phyloP scores from a whole-genome alignment of 78 protist genomes.

The Planoprotostelium fungivorum region DNA sequence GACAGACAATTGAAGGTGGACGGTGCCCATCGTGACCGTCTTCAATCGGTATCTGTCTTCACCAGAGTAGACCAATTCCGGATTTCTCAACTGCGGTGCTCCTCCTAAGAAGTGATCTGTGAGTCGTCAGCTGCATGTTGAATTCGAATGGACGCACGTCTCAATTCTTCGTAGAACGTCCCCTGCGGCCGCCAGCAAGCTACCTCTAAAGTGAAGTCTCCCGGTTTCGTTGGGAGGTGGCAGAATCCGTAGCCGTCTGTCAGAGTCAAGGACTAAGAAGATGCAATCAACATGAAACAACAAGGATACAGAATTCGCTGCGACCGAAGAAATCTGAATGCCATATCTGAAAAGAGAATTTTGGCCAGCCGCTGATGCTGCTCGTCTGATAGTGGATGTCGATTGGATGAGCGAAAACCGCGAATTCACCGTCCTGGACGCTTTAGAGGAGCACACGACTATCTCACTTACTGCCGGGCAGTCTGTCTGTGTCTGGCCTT shows the following conservation, averaged over 20 bases:
- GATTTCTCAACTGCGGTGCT: slow-evolving; percentile 7
- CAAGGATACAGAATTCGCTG: neutral
- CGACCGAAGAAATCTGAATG: slow-evolving; percentile 13
- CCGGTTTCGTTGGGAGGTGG: slow-evolving; percentile 25
- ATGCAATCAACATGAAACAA: neutral
- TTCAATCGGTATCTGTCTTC: neutral
- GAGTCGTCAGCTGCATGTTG: neutral
- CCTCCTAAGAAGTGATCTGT: slow-evolving; percentile 24
- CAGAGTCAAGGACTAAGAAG: neutral
- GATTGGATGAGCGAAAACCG: slow-evolving; percentile 22
- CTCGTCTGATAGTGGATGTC: slow-evolving; percentile 19
- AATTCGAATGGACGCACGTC: neutral
- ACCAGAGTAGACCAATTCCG: neutral
- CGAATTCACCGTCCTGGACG: neutral
- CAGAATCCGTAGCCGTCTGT: slow-evolving; percentile 33
- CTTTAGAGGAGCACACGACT: neutral
- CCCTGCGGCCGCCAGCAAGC: slow-evolving; percentile 26
- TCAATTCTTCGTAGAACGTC: slow-evolving; percentile 3
- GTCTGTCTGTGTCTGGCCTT: slow-evolving; percentile 38
- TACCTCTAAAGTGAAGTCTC: slow-evolving; percentile 5
- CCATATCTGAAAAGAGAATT: slow-evolving; percentile 13
- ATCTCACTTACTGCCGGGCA: neutral
- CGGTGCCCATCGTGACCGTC: slow-evolving; percentile 10
- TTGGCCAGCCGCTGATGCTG: slow-evolving; percentile 29
- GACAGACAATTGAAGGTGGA: neutral